A percentile compares a stretch with the other conserved stretches of the same genome.
These are phyloP conservation scores for Rhizopus arrhizus DNA, from an alignment of 371 early-diverging fungal genomes.

Conservation along the genomic window DNA sequence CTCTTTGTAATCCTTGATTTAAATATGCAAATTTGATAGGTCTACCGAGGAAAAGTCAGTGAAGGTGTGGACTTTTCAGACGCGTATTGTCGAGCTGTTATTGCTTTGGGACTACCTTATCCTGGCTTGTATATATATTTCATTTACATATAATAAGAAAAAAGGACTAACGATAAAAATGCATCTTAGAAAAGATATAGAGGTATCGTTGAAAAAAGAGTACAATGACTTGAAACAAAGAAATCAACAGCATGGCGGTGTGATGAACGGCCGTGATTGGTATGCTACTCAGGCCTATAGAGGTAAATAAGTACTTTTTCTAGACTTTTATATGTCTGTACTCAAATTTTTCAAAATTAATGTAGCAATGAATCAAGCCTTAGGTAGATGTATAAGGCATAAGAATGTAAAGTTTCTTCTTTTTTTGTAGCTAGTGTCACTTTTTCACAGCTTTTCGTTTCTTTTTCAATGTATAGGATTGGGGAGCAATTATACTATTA, in stretches of 20 bases:
- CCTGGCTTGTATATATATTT: constrained; percentile 41
- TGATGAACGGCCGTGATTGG: constrained; percentile 37
- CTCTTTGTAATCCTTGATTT: no score
- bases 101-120: constrained; percentile 90
- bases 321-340: no score
- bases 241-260: background rate
- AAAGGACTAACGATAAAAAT: no score
- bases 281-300: constrained; percentile 89
- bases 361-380: constrained; percentile 91
- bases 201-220: constrained; percentile 39
- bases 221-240: constrained; percentile 37
- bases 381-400: constrained; percentile 93
- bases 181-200: constrained; percentile 33
- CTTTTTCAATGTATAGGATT: constrained; percentile 24
- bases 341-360: no score
- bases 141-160: no score
- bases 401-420: constrained; percentile 56
- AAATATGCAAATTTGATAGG: constrained; percentile 22
- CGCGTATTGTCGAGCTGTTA: constrained; percentile 83
- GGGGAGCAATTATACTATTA: constrained; percentile 66
- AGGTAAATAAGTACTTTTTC: constrained; percentile 16
- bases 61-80: constrained; percentile 97
- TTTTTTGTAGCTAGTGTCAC: background rate
- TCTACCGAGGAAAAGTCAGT: constrained; percentile 88
- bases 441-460: no score